These are phyloP conservation scores for Saccharomyces hybrid DNA, from an alignment of 1,139 yeast genomes.

Conservation along the genomic window DNA sequence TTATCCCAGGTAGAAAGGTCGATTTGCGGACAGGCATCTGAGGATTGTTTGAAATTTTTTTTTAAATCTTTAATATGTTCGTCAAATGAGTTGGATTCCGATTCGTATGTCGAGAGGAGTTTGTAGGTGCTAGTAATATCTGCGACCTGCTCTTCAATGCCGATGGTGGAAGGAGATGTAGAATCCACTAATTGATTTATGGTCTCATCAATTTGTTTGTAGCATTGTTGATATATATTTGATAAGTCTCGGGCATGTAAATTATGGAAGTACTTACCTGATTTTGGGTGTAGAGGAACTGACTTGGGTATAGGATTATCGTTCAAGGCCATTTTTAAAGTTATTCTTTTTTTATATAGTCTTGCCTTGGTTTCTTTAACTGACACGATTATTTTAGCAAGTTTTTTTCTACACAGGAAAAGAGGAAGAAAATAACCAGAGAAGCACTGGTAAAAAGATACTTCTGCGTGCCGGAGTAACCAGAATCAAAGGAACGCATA, in stretches of 20 bases:
- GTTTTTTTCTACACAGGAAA: not conserved
- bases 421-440: not conserved
- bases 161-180: slow-evolving; percentile 1
- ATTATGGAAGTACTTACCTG: slow-evolving; percentile 12
- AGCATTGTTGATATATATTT: slow-evolving; percentile 6
- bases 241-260: slow-evolving; percentile 10
- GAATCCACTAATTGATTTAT: slow-evolving; percentile 13
- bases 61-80: slow-evolving; percentile 4
- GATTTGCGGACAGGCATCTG: slow-evolving; percentile 3
- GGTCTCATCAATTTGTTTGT: slow-evolving; percentile 14
- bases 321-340: not conserved
- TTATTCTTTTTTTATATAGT: not conserved
- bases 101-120: slow-evolving; percentile 3
- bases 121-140: slow-evolving; percentile 5
- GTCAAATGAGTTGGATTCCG: not conserved
- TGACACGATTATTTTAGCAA: not conserved
- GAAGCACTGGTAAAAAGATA: not conserved
- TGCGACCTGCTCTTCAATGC: slow-evolving; percentile 6
- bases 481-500: not conserved
- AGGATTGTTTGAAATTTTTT: slow-evolving; percentile 4
- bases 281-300: slow-evolving; percentile 17
- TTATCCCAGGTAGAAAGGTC: slow-evolving; percentile 10
- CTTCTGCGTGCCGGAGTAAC: not conserved
- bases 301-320: slow-evolving; percentile 8
- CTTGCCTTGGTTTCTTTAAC: not conserved